These are phyloP conservation scores for Furcasterigmium furcatum DNA, from an alignment of 2,329 filamentous ascomycete species.

Conservation along the genomic window DNA sequence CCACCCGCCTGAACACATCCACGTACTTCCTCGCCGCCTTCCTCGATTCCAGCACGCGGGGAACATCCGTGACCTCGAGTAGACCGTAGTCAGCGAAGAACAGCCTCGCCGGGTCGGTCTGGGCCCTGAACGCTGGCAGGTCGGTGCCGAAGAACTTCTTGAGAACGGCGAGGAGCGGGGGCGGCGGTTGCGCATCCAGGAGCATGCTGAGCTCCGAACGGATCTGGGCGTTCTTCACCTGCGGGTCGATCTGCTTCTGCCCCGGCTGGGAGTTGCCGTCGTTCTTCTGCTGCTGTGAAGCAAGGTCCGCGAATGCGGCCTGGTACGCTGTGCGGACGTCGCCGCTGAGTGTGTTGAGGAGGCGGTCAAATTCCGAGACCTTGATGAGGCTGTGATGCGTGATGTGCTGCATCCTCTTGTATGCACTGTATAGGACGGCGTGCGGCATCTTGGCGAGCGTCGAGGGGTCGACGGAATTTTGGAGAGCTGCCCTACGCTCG, in stretches of 20 bases:
- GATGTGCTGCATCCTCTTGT: constrained; percentile 50
- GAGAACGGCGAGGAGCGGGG: constrained; percentile 53
- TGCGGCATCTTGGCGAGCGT: constrained; percentile 37
- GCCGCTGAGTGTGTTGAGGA: constrained; percentile 46
- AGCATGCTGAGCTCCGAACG: constrained; percentile 52
- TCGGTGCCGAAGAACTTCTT: constrained; percentile 61
- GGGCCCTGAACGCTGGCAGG: constrained; percentile 53
- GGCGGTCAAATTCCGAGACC: constrained; percentile 58
- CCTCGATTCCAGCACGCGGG: constrained; percentile 38
- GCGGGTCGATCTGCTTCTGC: constrained; percentile 38
- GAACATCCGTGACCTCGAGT: constrained; percentile 62
- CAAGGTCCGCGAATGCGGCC: constrained; percentile 38
- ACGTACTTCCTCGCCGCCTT: constrained; percentile 36
- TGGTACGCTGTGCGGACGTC: constrained; percentile 52
- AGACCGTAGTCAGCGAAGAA: constrained; percentile 71
- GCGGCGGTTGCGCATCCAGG: constrained; percentile 41
- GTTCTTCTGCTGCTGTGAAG: constrained; percentile 33
- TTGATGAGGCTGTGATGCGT: constrained; percentile 51
- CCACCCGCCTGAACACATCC: constrained; percentile 57
- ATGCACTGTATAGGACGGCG: constrained; percentile 53
- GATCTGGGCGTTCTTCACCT: constrained; percentile 41
- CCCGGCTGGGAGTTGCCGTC: constrained; percentile 25
- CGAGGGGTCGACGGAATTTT: constrained; percentile 37
- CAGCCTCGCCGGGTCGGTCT: constrained; percentile 63
- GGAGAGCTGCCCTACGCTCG: constrained; percentile 31